Base-by-base conservation (phyloP, 805 yeast genomes). In the Helenozyma baotianmanensis region DNA sequence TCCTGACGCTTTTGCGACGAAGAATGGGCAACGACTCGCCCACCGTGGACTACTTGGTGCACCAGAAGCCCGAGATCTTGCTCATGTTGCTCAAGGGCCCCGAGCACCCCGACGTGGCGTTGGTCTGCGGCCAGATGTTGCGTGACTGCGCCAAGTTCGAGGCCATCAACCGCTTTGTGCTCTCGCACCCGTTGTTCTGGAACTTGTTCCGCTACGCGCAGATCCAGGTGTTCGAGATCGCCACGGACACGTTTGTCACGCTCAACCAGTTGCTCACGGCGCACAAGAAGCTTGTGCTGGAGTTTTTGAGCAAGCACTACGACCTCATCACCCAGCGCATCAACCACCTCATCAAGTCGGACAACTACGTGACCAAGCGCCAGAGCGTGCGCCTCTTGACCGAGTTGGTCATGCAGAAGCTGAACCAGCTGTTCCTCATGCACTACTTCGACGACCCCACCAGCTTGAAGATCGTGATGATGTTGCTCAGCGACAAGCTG, bases 321-420 rank as follows among this genome's bases (percentile, higher is more conserved):
- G 75, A 68, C 4, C 54, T 51, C 21, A 86, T 92, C 56, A 79
- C 79, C 14, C 53, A 56, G 21, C 62, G 67, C 40, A 80, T 87
- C 45, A 88, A 86, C 54, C 69, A 69, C 34, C 62, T 90, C 38
- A 79, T 92, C 39, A 74, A 77, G 27, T 81, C 86, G 28, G 75
- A 78, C 11, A 88, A 84, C 57, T 92, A 92, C 57, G 97, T 92
- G 19, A 87, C 95, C 2, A 87, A 88, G 54, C 76, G 98, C 42
- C 97, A 90, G 60, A 79, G 94, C 21, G 76, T 88, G 21, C 82
- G 82, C 48, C 63, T 92, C 21, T 66, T 89, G 38, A 74, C 82
- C 11, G 81, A 79, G 32, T 64, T 92, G 41, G 78, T 92, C 3
- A 64, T 84, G 39, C 76, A 77, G 36, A 73, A 87, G 43, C 70